Evolutionary conservation across 176 grass and related monocot genomes (phyloP), one percentile per base, ranked within the genome.

Genomic region (Carex pumila): DNA sequence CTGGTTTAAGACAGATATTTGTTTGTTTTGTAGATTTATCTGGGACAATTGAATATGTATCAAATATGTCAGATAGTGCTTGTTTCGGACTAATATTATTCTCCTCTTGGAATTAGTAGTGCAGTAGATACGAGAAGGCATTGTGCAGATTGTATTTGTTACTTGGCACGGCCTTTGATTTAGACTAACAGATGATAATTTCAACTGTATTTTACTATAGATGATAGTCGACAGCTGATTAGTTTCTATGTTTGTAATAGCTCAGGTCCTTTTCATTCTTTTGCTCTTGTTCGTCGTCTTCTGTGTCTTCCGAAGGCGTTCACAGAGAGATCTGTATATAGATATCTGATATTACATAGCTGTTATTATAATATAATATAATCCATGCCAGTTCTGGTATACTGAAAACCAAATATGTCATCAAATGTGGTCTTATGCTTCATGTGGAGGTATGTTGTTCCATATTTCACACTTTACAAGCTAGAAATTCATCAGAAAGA

Each of bases 11-110:
- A 78, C 30, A 6, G 73, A 34, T 78, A 78, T 78, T 57, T 56
- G 9, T 78, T 78, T 78, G 49, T 52, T 78, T 78, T 56, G 52
- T 78, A 78, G 73, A 78, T 78, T 75, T 57, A 57, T 78, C 50
- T 18, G 73, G 50, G 52, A 78, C 25, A 30, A 78, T 57, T 52
- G 21, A 77, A 77, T 77, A 56, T 78, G 73, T 78, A 56, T 32
- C 73, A 57, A 18, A 78, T 78, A 54, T 77, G 50, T 56, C 25
- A 55, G 50, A 76, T 76, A 18, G 73, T 78, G 52, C 10, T 78
- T 78, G 73, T 78, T 55, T 78, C 17, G 18, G 29, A 14, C 50
- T 57, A 32, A 36, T 56, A 34, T 57, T 34, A 11, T 78, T 78
- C 34, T 56, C 14, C 6, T 78, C 50, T 78, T 78, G 12, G 12